Percentiles rank a stretch among this genome's conserved stretches.
Evolutionary conservation across 768 basidiomycete genomes (phyloP).

Genomic region (Mycena indigotica): DNA sequence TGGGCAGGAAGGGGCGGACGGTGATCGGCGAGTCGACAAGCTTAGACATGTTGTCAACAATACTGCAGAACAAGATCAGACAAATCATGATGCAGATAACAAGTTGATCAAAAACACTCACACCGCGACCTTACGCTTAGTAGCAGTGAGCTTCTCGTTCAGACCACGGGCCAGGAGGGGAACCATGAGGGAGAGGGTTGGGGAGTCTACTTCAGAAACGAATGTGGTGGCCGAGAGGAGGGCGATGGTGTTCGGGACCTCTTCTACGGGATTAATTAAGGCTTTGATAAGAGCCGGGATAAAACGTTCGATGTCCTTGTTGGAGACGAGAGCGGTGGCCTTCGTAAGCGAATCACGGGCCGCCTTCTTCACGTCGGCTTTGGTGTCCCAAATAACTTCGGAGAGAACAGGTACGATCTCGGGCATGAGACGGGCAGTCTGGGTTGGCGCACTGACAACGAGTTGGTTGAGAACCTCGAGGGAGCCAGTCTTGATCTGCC

Average conservation of each 20-base stretch:
- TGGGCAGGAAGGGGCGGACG: constrained; percentile 95
- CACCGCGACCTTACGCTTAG: constrained; percentile 98
- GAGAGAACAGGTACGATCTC: constrained; percentile 93
- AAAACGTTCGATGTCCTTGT: constrained; percentile 98
- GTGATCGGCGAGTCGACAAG: constrained; percentile 94
- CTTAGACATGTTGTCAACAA: constrained; percentile 98
- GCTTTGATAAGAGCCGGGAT: constrained; percentile 98
- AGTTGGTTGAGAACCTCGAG: constrained; percentile 84
- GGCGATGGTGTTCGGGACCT: constrained; percentile 92
- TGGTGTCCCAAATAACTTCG: constrained; percentile 98
- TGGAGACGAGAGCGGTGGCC: constrained; percentile 91
- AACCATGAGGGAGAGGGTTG: constrained; percentile 97
- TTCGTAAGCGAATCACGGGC: constrained; percentile 93
- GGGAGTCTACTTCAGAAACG: constrained; percentile 98
- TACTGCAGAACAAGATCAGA: constrained; percentile 48
- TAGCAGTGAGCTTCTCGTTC: constrained; percentile 91
- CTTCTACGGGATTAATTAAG: constrained; percentile 98
- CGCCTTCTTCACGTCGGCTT: constrained; percentile 98
- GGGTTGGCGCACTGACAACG: constrained; percentile 76
- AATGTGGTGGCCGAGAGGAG: constrained; percentile 98
- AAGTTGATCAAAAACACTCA: constrained; percentile 54
- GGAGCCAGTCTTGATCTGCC: constrained; percentile 93
- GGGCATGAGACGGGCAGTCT: constrained; percentile 88
- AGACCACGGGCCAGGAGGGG: constrained; percentile 94
- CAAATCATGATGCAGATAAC: no score